These are phyloP conservation scores for Citrus hindsii DNA, from an alignment of 345 rosid species.

Conservation along the genomic window DNA sequence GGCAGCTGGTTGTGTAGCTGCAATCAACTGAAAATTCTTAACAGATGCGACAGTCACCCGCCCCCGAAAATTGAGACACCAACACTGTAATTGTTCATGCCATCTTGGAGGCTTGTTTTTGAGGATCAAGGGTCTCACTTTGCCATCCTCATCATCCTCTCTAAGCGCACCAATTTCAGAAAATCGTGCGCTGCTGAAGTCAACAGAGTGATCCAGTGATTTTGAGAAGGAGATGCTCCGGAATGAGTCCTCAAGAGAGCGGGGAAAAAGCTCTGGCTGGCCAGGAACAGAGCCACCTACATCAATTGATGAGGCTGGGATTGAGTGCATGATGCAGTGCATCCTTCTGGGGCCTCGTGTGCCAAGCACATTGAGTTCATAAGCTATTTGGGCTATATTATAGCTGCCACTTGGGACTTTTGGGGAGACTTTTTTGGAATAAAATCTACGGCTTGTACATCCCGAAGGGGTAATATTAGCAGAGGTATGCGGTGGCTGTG, in stretches of 20 bases:
- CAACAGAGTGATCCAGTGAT: conserved; percentile 40
- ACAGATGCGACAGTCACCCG: conserved; percentile 69
- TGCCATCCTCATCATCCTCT: conserved; percentile 23
- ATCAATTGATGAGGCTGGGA: conserved; percentile 52
- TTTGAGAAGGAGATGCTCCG: conserved; percentile 50
- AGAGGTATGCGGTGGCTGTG: conserved; percentile 42
- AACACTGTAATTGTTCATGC: conserved; percentile 67
- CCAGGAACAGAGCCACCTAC: conserved; percentile 53
- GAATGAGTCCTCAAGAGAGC: conserved; percentile 44
- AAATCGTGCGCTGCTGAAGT: conserved; percentile 55
- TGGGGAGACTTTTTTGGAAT: conserved; percentile 60
- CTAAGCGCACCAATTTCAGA: conserved; percentile 23
- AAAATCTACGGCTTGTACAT: conserved; percentile 49
- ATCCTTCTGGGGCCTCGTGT: conserved; percentile 64
- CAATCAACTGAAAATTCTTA: conserved; percentile 63
- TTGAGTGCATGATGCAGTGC: conserved; percentile 64
- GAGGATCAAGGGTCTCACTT: conserved; percentile 40
- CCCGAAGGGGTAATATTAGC: conserved; percentile 32
- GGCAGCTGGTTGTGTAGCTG: conserved; percentile 37
- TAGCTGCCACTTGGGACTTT: conserved; percentile 64
- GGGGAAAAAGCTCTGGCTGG: conserved; percentile 50
- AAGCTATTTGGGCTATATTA: conserved; percentile 51
- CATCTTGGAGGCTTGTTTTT: conserved; percentile 71
- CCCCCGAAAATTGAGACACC: conserved; percentile 66
- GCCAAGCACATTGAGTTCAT: conserved; percentile 61